Percentiles rank a stretch among this genome's conserved stretches.
These are phyloP conservation scores for Fusarium sp. DNA, from an alignment of 2,329 filamentous ascomycete genomes.

Conservation along the genomic window DNA sequence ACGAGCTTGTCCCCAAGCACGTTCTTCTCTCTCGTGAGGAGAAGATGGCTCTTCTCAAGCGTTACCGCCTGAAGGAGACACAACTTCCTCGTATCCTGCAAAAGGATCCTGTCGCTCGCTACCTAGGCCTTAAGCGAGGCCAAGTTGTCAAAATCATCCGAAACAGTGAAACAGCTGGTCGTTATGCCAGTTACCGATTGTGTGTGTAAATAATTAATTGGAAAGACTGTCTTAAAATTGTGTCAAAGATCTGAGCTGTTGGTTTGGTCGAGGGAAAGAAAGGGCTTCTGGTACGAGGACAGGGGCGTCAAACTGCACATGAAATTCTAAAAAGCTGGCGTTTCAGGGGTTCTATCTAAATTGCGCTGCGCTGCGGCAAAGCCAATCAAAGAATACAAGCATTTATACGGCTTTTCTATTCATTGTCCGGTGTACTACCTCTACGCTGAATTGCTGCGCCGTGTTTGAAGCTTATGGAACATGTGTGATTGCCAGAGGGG, in stretches of 20 bases:
- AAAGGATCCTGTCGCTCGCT: conserved; percentile 91
- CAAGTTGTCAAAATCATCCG: conserved; percentile 99
- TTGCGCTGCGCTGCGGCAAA: conserved; percentile 44
- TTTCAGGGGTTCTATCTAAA: conserved; percentile 47
- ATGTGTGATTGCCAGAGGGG: background rate
- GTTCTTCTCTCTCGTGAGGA: conserved; percentile 90
- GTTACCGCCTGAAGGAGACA: conserved; percentile 96
- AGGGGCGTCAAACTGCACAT: conserved; percentile 48
- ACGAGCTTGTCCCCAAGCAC: conserved; percentile 95
- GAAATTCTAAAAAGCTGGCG: conserved; percentile 48
- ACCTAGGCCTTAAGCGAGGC: conserved; percentile 87
- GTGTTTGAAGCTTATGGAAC: background rate
- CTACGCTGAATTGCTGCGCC: background rate
- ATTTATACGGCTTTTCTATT: conserved; percentile 3
- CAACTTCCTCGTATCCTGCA: conserved; percentile 93
- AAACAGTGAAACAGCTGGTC: conserved; percentile 92
- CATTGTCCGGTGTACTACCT: background rate
- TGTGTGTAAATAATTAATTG: conserved; percentile 61
- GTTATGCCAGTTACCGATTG: conserved; percentile 92
- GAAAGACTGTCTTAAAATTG: background rate
- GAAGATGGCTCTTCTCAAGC: conserved; percentile 84
- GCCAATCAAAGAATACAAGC: conserved; percentile 39
- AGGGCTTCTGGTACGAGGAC: conserved; percentile 40
- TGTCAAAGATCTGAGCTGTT: conserved; percentile 13
- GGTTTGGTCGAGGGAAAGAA: conserved; percentile 25